phyloP scores from a whole-genome alignment of 129 eudicot species.

The Ambrosia artemisiifolia region DNA sequence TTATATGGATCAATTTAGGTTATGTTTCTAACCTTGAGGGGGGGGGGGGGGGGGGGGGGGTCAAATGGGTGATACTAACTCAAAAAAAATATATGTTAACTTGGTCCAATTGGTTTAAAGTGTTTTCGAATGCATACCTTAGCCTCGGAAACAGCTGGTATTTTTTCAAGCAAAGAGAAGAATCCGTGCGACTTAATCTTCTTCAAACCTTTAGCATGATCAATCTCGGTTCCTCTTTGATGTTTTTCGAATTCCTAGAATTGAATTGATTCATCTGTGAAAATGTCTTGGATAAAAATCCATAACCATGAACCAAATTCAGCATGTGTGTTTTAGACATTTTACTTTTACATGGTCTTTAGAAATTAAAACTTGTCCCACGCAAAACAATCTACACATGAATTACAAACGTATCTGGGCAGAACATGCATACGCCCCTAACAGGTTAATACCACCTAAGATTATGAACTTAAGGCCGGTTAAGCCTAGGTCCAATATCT shows the following conservation, averaged over 20 bases:
- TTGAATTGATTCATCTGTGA: background rate
- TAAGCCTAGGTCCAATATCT: no score
- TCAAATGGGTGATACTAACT: background rate
- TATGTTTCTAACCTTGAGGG: background rate
- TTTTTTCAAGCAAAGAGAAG: conserved; percentile 38
- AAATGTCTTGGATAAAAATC: background rate
- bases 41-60: no score
- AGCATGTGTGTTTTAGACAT: background rate
- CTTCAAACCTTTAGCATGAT: conserved; percentile 18
- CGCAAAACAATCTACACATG: no score
- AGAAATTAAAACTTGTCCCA: no score
- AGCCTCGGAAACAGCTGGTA: conserved; percentile 38
- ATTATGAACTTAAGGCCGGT: no score
- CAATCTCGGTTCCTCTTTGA: conserved; percentile 19
- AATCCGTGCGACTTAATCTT: conserved; percentile 30
- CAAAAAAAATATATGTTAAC: no score
- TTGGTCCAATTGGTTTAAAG: no score
- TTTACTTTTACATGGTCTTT: background rate
- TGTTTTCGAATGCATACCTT: no score
- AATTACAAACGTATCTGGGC: no score
- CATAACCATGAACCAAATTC: conserved; percentile 1
- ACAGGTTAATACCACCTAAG: no score
- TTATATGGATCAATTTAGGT: background rate
- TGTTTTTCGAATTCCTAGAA: conserved; percentile 38
- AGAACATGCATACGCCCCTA: no score